phyloP scores from a whole-genome alignment of 192 early-diverging fungal genomes.

The Thoreauomyces humboldtii region DNA sequence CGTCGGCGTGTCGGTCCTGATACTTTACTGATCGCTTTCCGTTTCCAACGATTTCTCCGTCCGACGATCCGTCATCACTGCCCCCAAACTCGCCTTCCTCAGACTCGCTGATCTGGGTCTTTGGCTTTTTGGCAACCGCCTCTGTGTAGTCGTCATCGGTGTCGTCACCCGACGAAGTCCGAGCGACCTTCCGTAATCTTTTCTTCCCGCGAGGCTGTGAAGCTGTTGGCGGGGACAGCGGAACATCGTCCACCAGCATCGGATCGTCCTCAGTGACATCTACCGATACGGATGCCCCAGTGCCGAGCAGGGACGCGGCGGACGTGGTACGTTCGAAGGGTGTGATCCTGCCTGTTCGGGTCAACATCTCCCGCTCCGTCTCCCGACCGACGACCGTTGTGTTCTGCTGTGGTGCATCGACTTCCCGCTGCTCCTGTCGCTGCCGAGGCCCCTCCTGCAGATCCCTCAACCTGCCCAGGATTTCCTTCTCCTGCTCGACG shows the following conservation, averaged over 20 bases:
- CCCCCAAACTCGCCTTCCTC: slow-evolving; percentile 15
- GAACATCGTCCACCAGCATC: no score
- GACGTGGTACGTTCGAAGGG: no score
- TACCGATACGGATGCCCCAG: neutral
- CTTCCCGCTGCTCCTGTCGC: neutral
- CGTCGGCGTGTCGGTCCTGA: slow-evolving; percentile 48
- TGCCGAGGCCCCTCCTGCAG: neutral
- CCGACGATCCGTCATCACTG: slow-evolving; percentile 18
- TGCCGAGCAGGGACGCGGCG: no score
- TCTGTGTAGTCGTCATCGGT: slow-evolving; percentile 15
- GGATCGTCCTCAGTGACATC: neutral
- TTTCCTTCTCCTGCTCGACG: slow-evolving; percentile 43
- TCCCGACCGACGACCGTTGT: slow-evolving; percentile 27
- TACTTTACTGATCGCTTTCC: neutral
- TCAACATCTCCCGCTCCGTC: slow-evolving; percentile 62
- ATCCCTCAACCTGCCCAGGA: slow-evolving; percentile 37
- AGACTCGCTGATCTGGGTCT: neutral
- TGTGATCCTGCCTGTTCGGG: slow-evolving; percentile 66
- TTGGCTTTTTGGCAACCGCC: slow-evolving; percentile 11
- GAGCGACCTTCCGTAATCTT: neutral
- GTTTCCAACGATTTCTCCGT: slow-evolving; percentile 4
- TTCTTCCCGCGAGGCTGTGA: neutral
- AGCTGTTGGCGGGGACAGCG: no score
- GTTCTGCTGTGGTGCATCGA: neutral
- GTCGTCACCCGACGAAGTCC: slow-evolving; percentile 13